A percentile compares a stretch with the other conserved stretches of the same genome.
phyloP scores from a whole-genome alignment of 2,329 filamentous ascomycete genomes.

The Neocatenulostroma microsporum region DNA sequence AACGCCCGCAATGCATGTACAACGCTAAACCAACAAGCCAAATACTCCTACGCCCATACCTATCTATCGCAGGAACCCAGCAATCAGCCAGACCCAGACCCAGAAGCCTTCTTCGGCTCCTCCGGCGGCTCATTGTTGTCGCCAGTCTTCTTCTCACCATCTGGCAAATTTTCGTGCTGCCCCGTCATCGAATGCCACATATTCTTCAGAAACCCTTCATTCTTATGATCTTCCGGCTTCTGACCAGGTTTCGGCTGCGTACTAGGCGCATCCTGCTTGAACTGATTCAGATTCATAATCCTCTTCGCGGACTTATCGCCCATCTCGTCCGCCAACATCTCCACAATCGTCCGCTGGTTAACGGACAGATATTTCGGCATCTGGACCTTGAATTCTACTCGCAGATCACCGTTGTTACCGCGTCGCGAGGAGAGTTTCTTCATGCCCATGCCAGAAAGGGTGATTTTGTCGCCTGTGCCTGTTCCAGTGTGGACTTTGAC shows the following conservation, averaged over 20 bases:
- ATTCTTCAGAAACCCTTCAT: conserved; percentile 85
- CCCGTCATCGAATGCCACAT: conserved; percentile 91
- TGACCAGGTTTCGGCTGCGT: conserved; percentile 4
- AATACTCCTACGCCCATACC: conserved; percentile 11
- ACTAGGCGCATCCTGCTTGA: conserved; percentile 34
- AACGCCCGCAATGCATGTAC: not conserved
- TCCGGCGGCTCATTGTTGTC: conserved; percentile 19
- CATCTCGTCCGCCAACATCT: conserved; percentile 96
- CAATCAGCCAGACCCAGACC: conserved; percentile 23
- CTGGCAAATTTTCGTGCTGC: conserved; percentile 40
- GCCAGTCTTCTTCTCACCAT: conserved; percentile 13
- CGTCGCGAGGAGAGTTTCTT: conserved; percentile 65
- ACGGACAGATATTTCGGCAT: conserved; percentile 92
- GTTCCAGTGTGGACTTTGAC: conserved; percentile 89
- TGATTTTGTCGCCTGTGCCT: conserved; percentile 84
- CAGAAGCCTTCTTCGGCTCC: conserved; percentile 32
- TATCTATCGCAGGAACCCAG: too few species aligned
- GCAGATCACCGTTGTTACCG: conserved; percentile 67
- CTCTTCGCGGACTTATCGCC: conserved; percentile 84
- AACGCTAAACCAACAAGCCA: conserved; percentile 4
- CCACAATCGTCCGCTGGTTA: conserved; percentile 86
- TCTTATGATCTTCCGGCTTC: conserved; percentile 52
- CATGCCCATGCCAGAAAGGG: conserved; percentile 87
- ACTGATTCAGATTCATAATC: conserved; percentile 67
- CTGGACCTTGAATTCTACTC: conserved; percentile 85